Percentiles rank a stretch among this genome's conserved stretches.
Evolutionary conservation across 768 basidiomycete species (phyloP).

Genomic region (Rhodosporidiobolus sp.): DNA sequence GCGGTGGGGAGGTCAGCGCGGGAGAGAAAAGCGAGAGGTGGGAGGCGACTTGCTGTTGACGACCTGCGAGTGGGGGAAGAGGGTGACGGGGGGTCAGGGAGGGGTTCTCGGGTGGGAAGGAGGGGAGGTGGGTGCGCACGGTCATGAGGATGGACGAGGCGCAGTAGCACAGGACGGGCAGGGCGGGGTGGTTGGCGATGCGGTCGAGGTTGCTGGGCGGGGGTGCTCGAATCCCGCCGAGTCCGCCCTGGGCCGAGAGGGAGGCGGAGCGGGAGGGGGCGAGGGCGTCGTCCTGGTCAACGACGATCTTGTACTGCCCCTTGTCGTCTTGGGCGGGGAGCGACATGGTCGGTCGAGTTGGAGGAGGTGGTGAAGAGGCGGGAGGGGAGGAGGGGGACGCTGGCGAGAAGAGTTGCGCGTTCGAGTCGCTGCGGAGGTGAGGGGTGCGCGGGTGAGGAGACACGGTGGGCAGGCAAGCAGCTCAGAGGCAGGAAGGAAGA

Average conservation of each 20-base stretch:
- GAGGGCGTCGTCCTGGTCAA: constrained; percentile 22
- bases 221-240: background rate
- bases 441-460: too few species aligned
- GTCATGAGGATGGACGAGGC: constrained; percentile 94
- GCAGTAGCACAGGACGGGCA: constrained; percentile 85
- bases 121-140: constrained; percentile 48
- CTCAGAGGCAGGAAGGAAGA: too few species aligned
- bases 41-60: constrained; percentile 9
- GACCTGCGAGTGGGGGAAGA: background rate
- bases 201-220: background rate
- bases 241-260: background rate
- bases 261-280: background rate
- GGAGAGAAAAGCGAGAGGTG: background rate
- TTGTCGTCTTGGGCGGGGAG: constrained; percentile 8
- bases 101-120: background rate
- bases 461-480: background rate
- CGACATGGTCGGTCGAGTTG: background rate
- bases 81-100: too few species aligned
- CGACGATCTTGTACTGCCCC: constrained; percentile 35
- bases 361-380: background rate
- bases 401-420: too few species aligned
- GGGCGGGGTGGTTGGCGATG: constrained; percentile 41
- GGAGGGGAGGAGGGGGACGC: background rate
- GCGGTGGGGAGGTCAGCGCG: background rate
- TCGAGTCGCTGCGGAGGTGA: background rate